Base-by-base conservation (phyloP, 2,329 filamentous ascomycete genomes). In the Leptographium wingfieldii region DNA sequence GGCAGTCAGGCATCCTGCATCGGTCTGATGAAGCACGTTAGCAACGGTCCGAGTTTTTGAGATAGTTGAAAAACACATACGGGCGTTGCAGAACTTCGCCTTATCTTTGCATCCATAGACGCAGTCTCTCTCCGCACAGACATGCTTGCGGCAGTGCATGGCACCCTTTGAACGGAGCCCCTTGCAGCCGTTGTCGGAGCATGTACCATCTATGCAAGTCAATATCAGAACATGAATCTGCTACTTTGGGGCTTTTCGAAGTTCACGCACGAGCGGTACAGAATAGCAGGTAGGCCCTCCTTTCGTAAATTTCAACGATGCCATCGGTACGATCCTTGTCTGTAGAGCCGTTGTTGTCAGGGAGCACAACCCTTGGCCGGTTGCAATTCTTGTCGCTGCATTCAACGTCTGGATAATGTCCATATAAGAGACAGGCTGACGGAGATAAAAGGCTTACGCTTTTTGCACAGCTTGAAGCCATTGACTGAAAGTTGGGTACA, bases 91-190 rank as follows among this genome's bases (percentile, higher is more conserved):
- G 43, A 54, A 64, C 25, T 55, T 59, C 31, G 52, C 29, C 7
- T 31, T 29, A 16, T 51, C 55, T 16, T 19, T 12, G 25, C 53
- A 57, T 46, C 49, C 48, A 3, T 43, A 38, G 25, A 1, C 11
- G 51, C 63, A 64, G 59, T 55, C 60, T 31, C 56, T 58, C 43
- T 64, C 63, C 5, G 40, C n/a, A 25, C 63, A 64, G 46, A 56
- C 62, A 29, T 64, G 63, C 43, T 61, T 59, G 29, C 54, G 56
- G 56, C 63, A 64, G 58, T 60, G 46, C 2, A 35, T n/a, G 10
- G 60, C 56, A 4, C 46, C 52, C 16, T 40, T 55, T 14, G 60
- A 33, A 22, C 62, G 57, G 3, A 61, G 27, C 11, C 57, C 59
- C 1, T 12, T 19, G 59, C 63, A 63, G 3, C 10, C n/a, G n/a